Conservation (phyloP, 495 filamentous ascomycete species). For the Penicillium macrosclerotiorum region DNA sequence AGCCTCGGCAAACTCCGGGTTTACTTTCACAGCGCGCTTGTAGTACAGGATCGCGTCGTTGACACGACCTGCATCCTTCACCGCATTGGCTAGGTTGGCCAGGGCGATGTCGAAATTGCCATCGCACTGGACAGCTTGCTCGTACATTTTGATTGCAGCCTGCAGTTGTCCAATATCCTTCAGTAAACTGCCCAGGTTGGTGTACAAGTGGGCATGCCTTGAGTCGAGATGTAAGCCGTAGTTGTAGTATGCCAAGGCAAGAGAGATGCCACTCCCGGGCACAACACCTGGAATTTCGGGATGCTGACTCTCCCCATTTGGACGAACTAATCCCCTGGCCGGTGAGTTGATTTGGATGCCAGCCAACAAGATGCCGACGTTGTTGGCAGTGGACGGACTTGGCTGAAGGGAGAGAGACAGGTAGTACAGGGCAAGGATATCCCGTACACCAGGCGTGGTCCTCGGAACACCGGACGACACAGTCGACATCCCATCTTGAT, state of each 20-base stretch:
- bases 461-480: constrained; percentile 58
- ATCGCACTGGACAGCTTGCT: constrained; percentile 89
- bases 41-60: constrained; percentile 93
- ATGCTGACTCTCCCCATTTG: constrained; percentile 36
- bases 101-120: constrained; percentile 93
- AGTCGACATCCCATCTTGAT: constrained; percentile 95
- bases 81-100: constrained; percentile 95
- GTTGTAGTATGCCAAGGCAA: constrained; percentile 92
- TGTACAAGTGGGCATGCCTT: constrained; percentile 96
- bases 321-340: constrained; percentile 31
- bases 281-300: constrained; percentile 73
- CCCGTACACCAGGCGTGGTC: constrained; percentile 74
- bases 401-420: constrained; percentile 92
- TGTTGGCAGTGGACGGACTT: constrained; percentile 97
- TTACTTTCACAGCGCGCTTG: constrained; percentile 81
- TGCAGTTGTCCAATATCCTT: constrained; percentile 95
- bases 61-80: constrained; percentile 93
- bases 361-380: constrained; percentile 94
- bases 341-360: constrained; percentile 79
- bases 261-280: constrained; percentile 80
- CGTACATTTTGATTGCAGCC: constrained; percentile 95
- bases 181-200: constrained; percentile 89
- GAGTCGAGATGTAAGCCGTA: constrained; percentile 83
- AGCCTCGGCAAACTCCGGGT: constrained; percentile 94
- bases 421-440: constrained; percentile 95